A percentile compares a stretch with the other conserved stretches of the same genome.
Conservation (phyloP, 257 asterid species). For the Linaria vulgaris region DNA sequence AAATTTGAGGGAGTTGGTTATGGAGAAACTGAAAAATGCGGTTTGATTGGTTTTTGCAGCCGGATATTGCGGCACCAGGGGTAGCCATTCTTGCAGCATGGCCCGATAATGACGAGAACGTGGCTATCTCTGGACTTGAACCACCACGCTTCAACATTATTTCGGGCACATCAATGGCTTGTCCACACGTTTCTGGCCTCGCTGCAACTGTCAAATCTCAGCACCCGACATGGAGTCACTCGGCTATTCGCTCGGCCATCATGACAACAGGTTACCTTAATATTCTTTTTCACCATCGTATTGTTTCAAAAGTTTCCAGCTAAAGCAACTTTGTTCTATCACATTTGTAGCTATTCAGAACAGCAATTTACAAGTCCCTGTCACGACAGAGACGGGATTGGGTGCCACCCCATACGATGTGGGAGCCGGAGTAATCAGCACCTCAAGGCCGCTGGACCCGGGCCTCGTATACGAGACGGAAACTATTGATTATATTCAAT, state of each 20-base stretch:
- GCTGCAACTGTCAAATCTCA: conserved; percentile 64
- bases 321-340: neutral
- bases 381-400: conserved; percentile 63
- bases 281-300: no score
- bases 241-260: conserved; percentile 73
- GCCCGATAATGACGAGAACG: conserved; percentile 43
- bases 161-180: conserved; percentile 90
- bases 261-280: conserved; percentile 67
- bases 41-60: conserved; percentile 43
- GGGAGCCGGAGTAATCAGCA: conserved; percentile 77
- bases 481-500: conserved; percentile 44
- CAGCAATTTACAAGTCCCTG: no score
- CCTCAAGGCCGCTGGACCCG: conserved; percentile 57
- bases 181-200: conserved; percentile 78
- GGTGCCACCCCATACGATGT: conserved; percentile 65
- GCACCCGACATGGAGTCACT: conserved; percentile 59
- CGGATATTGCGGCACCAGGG: conserved; percentile 85
- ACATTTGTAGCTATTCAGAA: conserved; percentile 52
- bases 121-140: conserved; percentile 33
- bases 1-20: neutral
- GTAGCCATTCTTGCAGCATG: conserved; percentile 81
- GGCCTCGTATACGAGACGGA: conserved; percentile 83
- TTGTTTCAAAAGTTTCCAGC: no score
- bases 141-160: conserved; percentile 45
- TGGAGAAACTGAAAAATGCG: neutral